Base-by-base conservation (phyloP, 2,329 filamentous ascomycete genomes). In the Ophiognomonia clavigignenti-juglandacearum region DNA sequence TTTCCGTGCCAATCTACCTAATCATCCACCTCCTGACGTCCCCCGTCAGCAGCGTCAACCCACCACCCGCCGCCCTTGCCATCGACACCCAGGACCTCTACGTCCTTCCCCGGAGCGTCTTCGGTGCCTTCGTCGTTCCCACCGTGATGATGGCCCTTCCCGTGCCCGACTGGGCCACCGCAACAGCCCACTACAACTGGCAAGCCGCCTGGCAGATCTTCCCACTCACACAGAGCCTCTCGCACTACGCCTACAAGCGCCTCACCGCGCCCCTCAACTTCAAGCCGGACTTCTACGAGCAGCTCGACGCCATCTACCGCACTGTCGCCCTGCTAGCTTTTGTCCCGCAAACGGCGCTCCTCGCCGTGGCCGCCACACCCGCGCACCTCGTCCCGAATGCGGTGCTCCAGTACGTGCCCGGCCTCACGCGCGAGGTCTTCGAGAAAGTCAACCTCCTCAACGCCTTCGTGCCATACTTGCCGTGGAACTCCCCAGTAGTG, bases 181-280 rank as follows among this genome's bases (percentile, higher is more conserved):
- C 65, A 14, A 59, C 64, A n/a, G 59, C 62, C 11, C 75, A 74
- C 52, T 74, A 77, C 54, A 61, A 62, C 19, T 65, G 69, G 47
- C 71, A 74, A 22, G 70, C 71, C 1, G 53, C 71, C 38, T 77
- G 75, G 72, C 73, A 78, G 52, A 60, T 66, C 4, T 78, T 74
- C 59, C 72, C 75, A 0, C 55, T 73, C 16, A 72, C 67, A 56
- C 66, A 73, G 6, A 64, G 65, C 4, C 42, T 73, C 10, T 53
- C 69, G n/a, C 64, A 69, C 5, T 62, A 56, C 3, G 18, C 59
- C 1, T 53, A 67, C 32, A 57, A 60, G 45, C 35, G 56, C 34
- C 5, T 59, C 43, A 39, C 45, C n/a, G 27, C 45, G 22, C 20
- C 43, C 23, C 41, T 39, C 34, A 38, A 16, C 18, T 38, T 20